Percentiles rank a stretch among this genome's conserved stretches.
phyloP scores from a whole-genome alignment of 768 basidiomycete species.

The Amyloporia xantha region DNA sequence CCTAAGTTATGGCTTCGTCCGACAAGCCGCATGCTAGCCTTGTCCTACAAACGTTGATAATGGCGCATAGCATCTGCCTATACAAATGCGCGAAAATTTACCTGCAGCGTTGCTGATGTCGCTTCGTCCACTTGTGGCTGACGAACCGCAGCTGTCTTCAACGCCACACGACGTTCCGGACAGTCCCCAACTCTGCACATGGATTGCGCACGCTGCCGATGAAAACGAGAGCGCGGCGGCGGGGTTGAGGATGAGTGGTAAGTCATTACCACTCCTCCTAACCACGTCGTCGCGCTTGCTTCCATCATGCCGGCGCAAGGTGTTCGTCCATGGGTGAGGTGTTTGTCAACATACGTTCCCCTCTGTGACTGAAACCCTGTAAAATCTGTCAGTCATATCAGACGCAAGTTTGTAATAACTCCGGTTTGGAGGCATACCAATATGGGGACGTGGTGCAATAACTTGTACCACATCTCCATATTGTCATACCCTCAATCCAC shows the following conservation, averaged over 20 bases:
- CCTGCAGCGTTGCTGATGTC: not conserved
- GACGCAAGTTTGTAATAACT: not conserved
- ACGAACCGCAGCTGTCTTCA: not conserved
- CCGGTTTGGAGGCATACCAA: not conserved
- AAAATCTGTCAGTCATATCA: not conserved
- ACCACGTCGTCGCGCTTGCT: not conserved
- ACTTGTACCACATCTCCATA: not conserved
- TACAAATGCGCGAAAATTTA: not conserved
- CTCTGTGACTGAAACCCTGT: not conserved
- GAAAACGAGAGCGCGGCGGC: not conserved
- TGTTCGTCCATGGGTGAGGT: not conserved
- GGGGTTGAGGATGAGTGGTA: not conserved
- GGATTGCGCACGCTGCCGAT: too few species aligned
- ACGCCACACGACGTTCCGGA: not conserved
- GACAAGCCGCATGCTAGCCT: too few species aligned
- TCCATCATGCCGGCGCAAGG: too few species aligned
- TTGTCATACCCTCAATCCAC: not conserved
- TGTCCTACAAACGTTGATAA: too few species aligned
- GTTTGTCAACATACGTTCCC: not conserved
- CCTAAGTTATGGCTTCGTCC: too few species aligned
- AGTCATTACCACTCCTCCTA: conserved; percentile 1
- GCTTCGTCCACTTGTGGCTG: not conserved
- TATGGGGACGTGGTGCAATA: not conserved
- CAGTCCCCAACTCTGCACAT: not conserved
- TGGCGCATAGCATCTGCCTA: too few species aligned